These are phyloP conservation scores for Berkeleyomyces rouxiae DNA, from an alignment of 2,329 filamentous ascomycete genomes.

Conservation along the genomic window DNA sequence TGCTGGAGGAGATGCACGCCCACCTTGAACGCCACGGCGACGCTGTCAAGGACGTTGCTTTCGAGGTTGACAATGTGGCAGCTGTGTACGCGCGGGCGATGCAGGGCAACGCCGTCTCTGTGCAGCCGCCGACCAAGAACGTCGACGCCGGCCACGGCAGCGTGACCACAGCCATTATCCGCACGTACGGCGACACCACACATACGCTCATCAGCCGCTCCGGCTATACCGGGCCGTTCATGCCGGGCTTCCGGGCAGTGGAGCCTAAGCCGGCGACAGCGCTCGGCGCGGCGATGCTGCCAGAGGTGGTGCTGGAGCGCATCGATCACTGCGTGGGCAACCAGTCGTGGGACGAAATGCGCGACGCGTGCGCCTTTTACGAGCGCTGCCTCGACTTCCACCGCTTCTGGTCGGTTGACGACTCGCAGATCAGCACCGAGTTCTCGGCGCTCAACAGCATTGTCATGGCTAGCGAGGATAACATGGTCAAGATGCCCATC, in stretches of 20 bases:
- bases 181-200: slow-evolving; percentile 88
- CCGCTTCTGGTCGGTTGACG: slow-evolving; percentile 94
- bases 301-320: slow-evolving; percentile 44
- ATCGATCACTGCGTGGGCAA: slow-evolving; percentile 98
- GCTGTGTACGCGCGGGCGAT: slow-evolving; percentile 65
- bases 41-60: slow-evolving; percentile 87
- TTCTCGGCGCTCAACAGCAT: slow-evolving; percentile 78
- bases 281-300: slow-evolving; percentile 32
- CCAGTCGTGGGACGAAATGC: slow-evolving; percentile 87
- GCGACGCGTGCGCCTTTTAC: slow-evolving; percentile 52
- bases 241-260: slow-evolving; percentile 61
- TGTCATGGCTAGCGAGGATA: slow-evolving; percentile 77
- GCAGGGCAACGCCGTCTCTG: slow-evolving; percentile 40
- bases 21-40: slow-evolving; percentile 83
- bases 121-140: slow-evolving; percentile 40
- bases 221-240: slow-evolving; percentile 57
- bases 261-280: slow-evolving; percentile 22
- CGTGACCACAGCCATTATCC: slow-evolving; percentile 62
- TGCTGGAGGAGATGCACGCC: slow-evolving; percentile 59
- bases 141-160: slow-evolving; percentile 45
- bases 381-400: slow-evolving; percentile 83
- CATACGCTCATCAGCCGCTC: slow-evolving; percentile 71
- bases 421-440: slow-evolving; percentile 81
- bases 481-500: slow-evolving; percentile 93
- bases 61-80: slow-evolving; percentile 79